Conservation (phyloP, 805 yeast genomes). For the Novakomyces olei region DNA sequence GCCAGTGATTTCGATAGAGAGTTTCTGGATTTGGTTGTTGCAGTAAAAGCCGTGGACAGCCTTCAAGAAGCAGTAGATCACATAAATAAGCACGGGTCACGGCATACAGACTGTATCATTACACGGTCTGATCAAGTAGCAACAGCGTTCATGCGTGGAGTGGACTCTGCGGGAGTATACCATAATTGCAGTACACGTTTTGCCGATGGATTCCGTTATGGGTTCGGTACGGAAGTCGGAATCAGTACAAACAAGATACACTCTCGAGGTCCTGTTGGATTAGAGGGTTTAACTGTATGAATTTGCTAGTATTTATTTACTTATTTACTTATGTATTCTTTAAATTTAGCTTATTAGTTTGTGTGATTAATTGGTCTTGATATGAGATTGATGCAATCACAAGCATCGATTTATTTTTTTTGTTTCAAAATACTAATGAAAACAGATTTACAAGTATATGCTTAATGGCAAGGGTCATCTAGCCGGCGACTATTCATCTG, state of each 20-base stretch:
- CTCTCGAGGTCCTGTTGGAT: slow-evolving; percentile 96
- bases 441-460: slow-evolving; percentile 89
- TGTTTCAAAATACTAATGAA: too few species aligned
- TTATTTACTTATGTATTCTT: too few species aligned
- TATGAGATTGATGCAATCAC: too few species aligned
- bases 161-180: slow-evolving; percentile 90
- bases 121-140: slow-evolving; percentile 57
- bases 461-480: slow-evolving; percentile 82
- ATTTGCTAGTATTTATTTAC: too few species aligned
- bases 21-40: slow-evolving; percentile 61
- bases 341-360: too few species aligned
- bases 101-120: slow-evolving; percentile 83
- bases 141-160: slow-evolving; percentile 52
- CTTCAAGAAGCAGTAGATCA: slow-evolving; percentile 60
- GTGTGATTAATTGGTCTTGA: too few species aligned
- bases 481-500: slow-evolving; percentile 81
- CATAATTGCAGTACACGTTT: slow-evolving; percentile 96
- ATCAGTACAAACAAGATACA: slow-evolving; percentile 92
- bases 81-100: slow-evolving; percentile 79
- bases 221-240: slow-evolving; percentile 97
- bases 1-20: slow-evolving; percentile 63
- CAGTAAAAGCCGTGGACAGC: slow-evolving; percentile 39
- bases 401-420: too few species aligned
- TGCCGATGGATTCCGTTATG: slow-evolving; percentile 96
- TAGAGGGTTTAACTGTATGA: slow-evolving; percentile 89